Conservation (phyloP, 139 green algal genomes). For the Picochlorum sp. region DNA sequence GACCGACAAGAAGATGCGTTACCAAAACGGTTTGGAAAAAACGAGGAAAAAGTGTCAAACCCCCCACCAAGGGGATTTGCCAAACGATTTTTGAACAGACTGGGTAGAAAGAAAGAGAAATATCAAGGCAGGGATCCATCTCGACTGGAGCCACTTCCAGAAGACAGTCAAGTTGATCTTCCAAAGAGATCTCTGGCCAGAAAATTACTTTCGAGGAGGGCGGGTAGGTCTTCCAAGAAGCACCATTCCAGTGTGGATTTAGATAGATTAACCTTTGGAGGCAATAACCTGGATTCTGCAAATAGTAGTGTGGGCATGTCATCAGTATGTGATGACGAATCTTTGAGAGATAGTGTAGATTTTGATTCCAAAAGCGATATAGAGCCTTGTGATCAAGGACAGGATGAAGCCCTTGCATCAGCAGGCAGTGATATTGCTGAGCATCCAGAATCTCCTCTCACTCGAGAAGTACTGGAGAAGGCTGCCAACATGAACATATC, state of each 20-base stretch:
- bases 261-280: conserved; percentile 19
- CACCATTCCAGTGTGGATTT: conserved; percentile 9
- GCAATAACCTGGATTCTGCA: conserved; percentile 8
- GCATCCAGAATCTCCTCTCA: background rate
- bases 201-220: conserved; percentile 15
- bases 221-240: background rate
- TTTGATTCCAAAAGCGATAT: too few species aligned
- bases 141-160: conserved; percentile 10
- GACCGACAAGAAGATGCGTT: background rate
- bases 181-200: conserved; percentile 19
- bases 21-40: background rate
- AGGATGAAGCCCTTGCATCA: conserved; percentile 22
- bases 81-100: conserved; percentile 32
- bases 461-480: background rate
- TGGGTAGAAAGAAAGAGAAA: conserved; percentile 39
- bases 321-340: background rate
- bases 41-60: background rate
- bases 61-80: conserved; percentile 26
- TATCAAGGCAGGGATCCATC: conserved; percentile 22
- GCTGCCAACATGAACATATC: background rate
- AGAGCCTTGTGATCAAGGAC: conserved; percentile 9
- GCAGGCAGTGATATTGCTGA: background rate
- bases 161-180: background rate
- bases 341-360: too few species aligned
- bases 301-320: background rate